phyloP scores from a whole-genome alignment of 495 filamentous ascomycete species.

The Penicillium longicatenatum region DNA sequence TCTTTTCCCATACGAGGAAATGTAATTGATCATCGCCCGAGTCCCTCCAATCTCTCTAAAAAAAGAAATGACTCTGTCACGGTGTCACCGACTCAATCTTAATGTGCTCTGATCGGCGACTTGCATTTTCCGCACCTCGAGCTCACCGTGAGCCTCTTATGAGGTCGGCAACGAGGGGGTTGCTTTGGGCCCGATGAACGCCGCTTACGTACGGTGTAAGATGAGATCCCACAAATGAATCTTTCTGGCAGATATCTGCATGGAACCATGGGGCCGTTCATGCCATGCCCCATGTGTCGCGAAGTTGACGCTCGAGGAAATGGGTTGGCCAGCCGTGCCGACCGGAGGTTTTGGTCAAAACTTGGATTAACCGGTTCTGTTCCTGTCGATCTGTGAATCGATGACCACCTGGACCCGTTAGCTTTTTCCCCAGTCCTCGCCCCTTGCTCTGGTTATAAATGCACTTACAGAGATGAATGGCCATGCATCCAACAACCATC shows the following conservation, averaged over 20 bases:
- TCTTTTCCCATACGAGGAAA: not conserved
- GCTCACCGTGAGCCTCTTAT: not conserved
- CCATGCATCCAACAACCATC: slow-evolving; percentile 32
- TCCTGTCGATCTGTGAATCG: slow-evolving; percentile 28
- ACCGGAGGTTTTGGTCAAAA: slow-evolving; percentile 21
- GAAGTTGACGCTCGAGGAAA: slow-evolving; percentile 25
- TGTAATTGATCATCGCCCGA: not conserved
- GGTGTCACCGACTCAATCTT: not conserved
- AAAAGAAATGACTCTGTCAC: not conserved
- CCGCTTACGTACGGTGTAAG: not conserved
- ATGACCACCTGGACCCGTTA: slow-evolving; percentile 21
- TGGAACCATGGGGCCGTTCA: slow-evolving; percentile 6
- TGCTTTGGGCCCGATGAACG: not conserved
- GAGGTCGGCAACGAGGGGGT: no score
- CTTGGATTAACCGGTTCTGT: slow-evolving; percentile 26
- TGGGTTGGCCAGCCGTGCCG: slow-evolving; percentile 31
- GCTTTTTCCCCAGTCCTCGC: not conserved
- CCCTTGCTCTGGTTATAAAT: not conserved
- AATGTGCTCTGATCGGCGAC: not conserved
- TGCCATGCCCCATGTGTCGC: slow-evolving; percentile 24
- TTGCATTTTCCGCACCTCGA: not conserved
- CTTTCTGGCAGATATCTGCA: not conserved
- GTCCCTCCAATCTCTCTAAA: not conserved
- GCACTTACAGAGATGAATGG: slow-evolving; percentile 26
- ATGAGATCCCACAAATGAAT: no score